Evolutionary conservation across 768 basidiomycete species (phyloP).

Genomic region (Sistotremastrum niveocremeum): DNA sequence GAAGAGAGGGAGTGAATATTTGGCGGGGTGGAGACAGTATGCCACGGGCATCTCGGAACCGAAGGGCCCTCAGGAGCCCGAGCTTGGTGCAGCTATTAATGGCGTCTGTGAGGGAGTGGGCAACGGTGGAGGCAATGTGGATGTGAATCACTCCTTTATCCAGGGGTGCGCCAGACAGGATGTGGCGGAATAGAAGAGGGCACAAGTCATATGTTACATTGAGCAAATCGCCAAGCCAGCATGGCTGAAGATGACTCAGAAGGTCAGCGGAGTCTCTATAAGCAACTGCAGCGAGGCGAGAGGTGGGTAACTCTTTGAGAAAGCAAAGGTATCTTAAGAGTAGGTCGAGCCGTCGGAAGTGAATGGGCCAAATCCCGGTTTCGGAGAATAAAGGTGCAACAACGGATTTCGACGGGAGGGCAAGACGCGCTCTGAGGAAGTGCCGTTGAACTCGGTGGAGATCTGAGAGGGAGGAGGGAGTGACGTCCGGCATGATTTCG

Average conservation of each 20-base stretch:
- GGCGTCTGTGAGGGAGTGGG: neutral
- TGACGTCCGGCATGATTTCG: slow-evolving; percentile 10
- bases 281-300: neutral
- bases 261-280: too few relatives aligned
- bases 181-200: too few relatives aligned
- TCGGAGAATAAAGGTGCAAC: slow-evolving; percentile 13
- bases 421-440: slow-evolving; percentile 4
- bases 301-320: neutral
- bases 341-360: slow-evolving; percentile 8
- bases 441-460: slow-evolving; percentile 13
- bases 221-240: too few relatives aligned
- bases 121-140: neutral
- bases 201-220: too few relatives aligned
- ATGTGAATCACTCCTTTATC: too few relatives aligned
- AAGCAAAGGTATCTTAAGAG: slow-evolving; percentile 12
- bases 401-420: slow-evolving; percentile 7
- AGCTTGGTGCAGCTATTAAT: slow-evolving; percentile 1
- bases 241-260: too few relatives aligned
- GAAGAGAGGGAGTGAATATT: neutral
- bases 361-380: slow-evolving; percentile 14
- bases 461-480: slow-evolving; percentile 3
- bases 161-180: too few relatives aligned
- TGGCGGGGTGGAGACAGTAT: neutral
- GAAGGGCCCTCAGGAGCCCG: neutral
- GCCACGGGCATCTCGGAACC: neutral